Evolutionary conservation across 768 basidiomycete genomes (phyloP).

Genomic region (Podaxis carcinomalis): DNA sequence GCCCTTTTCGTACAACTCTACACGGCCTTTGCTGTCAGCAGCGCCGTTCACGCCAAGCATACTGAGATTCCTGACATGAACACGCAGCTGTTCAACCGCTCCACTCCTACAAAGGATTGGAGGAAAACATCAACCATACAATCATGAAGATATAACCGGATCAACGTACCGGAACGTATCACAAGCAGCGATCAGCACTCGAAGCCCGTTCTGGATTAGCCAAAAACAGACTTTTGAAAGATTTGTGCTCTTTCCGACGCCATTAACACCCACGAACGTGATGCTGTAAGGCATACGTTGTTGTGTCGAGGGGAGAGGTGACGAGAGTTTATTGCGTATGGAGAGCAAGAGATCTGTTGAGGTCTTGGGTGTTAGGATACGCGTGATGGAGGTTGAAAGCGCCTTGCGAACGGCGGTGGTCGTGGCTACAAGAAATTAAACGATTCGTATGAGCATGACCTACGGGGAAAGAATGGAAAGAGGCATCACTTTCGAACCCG

Average conservation of each 20-base stretch:
- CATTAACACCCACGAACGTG: constrained; percentile 97
- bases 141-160: neutral
- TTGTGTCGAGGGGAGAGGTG: constrained; percentile 68
- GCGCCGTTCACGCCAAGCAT: constrained; percentile 74
- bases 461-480: constrained; percentile 1
- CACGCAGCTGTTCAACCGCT: constrained; percentile 95
- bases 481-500: constrained; percentile 71
- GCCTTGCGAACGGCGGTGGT: constrained; percentile 81
- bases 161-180: constrained; percentile 83
- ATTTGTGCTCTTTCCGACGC: constrained; percentile 98
- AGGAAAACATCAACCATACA: neutral
- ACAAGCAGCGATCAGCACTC: constrained; percentile 96
- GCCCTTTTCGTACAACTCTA: constrained; percentile 93
- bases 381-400: constrained; percentile 81
- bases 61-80: constrained; percentile 92
- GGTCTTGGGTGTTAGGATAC: constrained; percentile 93
- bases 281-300: constrained; percentile 87
- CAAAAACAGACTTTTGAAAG: constrained; percentile 98
- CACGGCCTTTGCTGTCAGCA: constrained; percentile 64
- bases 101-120: constrained; percentile 58
- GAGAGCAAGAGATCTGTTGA: constrained; percentile 95
- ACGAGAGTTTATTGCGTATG: constrained; percentile 82
- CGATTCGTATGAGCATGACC: constrained; percentile 12
- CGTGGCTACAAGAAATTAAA: constrained; percentile 48
- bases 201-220: constrained; percentile 92